These are phyloP conservation scores for Aspergillus mulundensis DNA, from an alignment of 495 filamentous ascomycete species.

Conservation along the genomic window DNA sequence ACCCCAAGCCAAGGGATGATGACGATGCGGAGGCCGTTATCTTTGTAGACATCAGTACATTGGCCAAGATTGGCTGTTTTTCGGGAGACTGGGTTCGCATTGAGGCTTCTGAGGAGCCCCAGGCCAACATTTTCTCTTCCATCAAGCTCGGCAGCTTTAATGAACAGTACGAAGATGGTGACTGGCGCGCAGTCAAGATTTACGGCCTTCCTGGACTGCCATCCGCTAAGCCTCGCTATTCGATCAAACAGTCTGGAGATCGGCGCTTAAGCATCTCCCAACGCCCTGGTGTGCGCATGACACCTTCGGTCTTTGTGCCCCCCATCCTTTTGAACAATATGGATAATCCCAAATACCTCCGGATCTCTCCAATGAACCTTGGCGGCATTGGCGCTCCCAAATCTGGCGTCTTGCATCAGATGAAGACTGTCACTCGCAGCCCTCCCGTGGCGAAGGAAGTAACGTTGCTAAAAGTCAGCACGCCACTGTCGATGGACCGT, in stretches of 20 bases:
- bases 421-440: constrained; percentile 50
- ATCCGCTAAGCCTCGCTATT: constrained; percentile 47
- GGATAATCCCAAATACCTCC: constrained; percentile 67
- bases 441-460: constrained; percentile 89
- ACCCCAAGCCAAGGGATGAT: constrained; percentile 77
- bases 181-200: constrained; percentile 77
- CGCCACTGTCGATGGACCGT: constrained; percentile 79
- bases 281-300: constrained; percentile 32
- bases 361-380: constrained; percentile 60
- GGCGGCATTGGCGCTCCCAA: constrained; percentile 30
- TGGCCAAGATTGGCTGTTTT: constrained; percentile 90
- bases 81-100: constrained; percentile 97
- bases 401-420: constrained; percentile 33
- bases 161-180: constrained; percentile 43
- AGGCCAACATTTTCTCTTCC: constrained; percentile 50
- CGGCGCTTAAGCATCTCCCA: constrained; percentile 53
- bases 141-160: constrained; percentile 47
- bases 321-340: constrained; percentile 85
- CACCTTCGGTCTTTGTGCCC: constrained; percentile 70
- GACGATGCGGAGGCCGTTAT: constrained; percentile 85
- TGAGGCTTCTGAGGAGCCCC: constrained; percentile 65
- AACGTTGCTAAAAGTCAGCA: constrained; percentile 83
- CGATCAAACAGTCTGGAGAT: constrained; percentile 43
- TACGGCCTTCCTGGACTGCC: constrained; percentile 76
- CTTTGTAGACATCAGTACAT: constrained; percentile 78